phyloP scores from a whole-genome alignment of 495 filamentous ascomycete genomes.

The Aspergillus carlsbadensis region DNA sequence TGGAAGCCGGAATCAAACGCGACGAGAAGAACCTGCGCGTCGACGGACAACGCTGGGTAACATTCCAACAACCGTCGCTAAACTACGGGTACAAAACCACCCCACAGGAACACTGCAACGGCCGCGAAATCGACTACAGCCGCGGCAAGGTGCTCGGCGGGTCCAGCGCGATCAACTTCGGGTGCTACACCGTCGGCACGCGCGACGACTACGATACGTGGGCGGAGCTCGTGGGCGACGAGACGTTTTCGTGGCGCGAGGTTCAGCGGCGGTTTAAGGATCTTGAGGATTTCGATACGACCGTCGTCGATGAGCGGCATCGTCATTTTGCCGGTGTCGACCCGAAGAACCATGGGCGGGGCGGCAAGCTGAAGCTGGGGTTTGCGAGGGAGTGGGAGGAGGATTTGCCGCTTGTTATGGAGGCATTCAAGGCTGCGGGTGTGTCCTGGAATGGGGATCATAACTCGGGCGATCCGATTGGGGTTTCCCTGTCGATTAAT shows the following conservation, averaged over 20 bases:
- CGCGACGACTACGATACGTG: conserved; percentile 61
- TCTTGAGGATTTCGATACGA: conserved; percentile 53
- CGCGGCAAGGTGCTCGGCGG: conserved; percentile 63
- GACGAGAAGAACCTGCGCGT: conserved; percentile 45
- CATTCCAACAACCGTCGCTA: conserved; percentile 44
- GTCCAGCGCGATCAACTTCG: conserved; percentile 63
- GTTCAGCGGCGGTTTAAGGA: conserved; percentile 48
- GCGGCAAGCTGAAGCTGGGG: conserved; percentile 46
- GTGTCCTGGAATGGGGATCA: conserved; percentile 51
- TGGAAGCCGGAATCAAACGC: conserved; percentile 57
- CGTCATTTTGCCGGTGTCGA: conserved; percentile 33
- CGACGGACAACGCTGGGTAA: conserved; percentile 52
- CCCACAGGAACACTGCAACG: conserved; percentile 50
- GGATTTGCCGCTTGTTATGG: conserved; percentile 44
- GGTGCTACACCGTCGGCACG: conserved; percentile 55
- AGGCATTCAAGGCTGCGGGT: conserved; percentile 47
- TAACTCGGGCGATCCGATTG: conserved; percentile 61
- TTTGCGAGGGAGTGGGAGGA: conserved; percentile 50
- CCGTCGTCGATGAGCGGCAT: conserved; percentile 33
- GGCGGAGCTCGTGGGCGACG: conserved; percentile 38
- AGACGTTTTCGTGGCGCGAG: conserved; percentile 50
- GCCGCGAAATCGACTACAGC: conserved; percentile 53
- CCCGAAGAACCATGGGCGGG: conserved; percentile 45
- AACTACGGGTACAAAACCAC: conserved; percentile 63
- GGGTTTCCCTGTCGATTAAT: conserved; percentile 49